Base-by-base conservation (phyloP, 805 yeast genomes). In the Schizosaccharomyces octosporus region DNA sequence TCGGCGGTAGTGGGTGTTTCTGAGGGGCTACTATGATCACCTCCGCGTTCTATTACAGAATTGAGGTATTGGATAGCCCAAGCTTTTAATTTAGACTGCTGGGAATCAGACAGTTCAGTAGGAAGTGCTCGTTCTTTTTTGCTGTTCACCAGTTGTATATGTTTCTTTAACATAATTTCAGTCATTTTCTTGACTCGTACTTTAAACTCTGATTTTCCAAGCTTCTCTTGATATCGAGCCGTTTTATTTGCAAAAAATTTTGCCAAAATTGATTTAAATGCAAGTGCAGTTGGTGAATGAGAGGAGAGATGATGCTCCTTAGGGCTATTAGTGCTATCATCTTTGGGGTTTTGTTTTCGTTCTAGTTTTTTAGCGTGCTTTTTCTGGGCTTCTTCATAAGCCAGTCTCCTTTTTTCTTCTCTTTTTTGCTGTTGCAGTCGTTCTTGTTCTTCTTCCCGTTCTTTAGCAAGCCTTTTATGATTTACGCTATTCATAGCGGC, bases 131-230 rank as follows among this genome's bases (percentile, higher is more conserved):
- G 84, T 13, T 73, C 72, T 61, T 72, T 71, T 36, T 70, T 63
- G 5, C 39, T 58, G 36, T 63, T 65, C 7, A 70, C 73, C 3
- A 66, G 64, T 63, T 76, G 78, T 62, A 78, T 59, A 69, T 87
- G 97, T 69, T 90, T 93, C 4, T 77, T 76, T 0, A 82, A 79
- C 55, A 93, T 73, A 0, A 75, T 72, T 55, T 29, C 55, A 24
- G 60, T 29, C 42, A 64, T 63, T 60, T 88, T 95, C 63, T 81
- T 79, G 2, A 95, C 86, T 71, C 88, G 84, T 48, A 77, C 77
- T 71, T 89, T 90, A 61, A 87, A 68, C 62, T 80, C 76, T 4
- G 85, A 95, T 63, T 80, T 81, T 4, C 87, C 88, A 27, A 90
- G 63, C 32, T 27, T 31, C 13, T 42, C 62, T 21, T 61, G 54